A percentile compares a stretch with the other conserved stretches of the same genome.
These are phyloP conservation scores for Penicillium sp. DNA, from an alignment of 2,329 filamentous ascomycete genomes.

Conservation along the genomic window DNA sequence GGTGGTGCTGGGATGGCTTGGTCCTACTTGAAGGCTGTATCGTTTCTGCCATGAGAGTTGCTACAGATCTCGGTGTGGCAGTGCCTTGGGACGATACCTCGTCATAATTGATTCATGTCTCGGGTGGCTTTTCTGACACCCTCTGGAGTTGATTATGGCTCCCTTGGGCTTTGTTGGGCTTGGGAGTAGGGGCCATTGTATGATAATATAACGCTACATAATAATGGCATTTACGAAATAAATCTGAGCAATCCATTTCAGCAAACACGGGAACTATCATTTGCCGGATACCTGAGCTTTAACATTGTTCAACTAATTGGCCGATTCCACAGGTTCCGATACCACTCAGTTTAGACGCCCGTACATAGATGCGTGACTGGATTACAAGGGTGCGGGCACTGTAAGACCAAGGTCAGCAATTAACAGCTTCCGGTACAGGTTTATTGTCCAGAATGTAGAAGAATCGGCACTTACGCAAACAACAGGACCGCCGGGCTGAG, in stretches of 20 bases:
- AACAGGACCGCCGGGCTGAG: slow-evolving; percentile 15
- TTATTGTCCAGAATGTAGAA: not conserved
- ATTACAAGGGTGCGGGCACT: slow-evolving; percentile 24
- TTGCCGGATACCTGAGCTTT: too few relatives aligned
- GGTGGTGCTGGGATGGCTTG: slow-evolving; percentile 71
- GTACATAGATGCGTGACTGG: not conserved
- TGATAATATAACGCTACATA: slow-evolving; percentile 5
- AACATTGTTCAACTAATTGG: not conserved
- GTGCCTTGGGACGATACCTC: slow-evolving; percentile 40
- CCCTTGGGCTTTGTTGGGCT: not conserved
- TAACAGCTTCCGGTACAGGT: not conserved
- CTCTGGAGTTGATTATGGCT: not conserved
- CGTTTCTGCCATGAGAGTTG: slow-evolving; percentile 63
- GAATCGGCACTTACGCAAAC: slow-evolving; percentile 27
- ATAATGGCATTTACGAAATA: slow-evolving; percentile 8
- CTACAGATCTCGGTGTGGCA: slow-evolving; percentile 58
- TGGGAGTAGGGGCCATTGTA: not conserved
- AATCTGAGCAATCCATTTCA: not conserved
- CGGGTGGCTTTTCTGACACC: not conserved
- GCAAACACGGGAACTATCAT: not conserved
- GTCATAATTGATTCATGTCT: not conserved
- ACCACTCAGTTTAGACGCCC: not conserved
- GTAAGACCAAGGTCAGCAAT: not conserved
- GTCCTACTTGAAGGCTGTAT: slow-evolving; percentile 67
- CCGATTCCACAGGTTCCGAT: not conserved